Conservation (phyloP, 2,329 filamentous ascomycete species). For the Pseudomassariella vexata region DNA sequence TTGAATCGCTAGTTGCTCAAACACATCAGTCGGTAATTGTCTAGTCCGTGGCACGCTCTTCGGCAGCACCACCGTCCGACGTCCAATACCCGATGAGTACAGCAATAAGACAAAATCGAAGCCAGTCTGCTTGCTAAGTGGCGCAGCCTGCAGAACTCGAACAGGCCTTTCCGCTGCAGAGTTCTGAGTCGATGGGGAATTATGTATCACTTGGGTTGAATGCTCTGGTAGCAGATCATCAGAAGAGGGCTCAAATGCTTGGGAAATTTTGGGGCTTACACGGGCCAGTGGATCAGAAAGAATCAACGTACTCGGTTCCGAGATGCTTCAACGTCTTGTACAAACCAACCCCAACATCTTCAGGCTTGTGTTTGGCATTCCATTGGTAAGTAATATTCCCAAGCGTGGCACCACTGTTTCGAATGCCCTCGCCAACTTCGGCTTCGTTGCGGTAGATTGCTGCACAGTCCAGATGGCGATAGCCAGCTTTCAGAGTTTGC, state of each 20-base stretch:
- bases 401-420: conserved; percentile 30
- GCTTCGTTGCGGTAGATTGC: conserved; percentile 39
- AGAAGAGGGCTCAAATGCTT: conserved; percentile 16
- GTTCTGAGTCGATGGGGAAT: conserved; percentile 45
- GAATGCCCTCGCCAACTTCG: conserved; percentile 36
- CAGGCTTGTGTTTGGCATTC: conserved; percentile 47
- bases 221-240: conserved; percentile 33
- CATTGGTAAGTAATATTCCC: conserved; percentile 50
- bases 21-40: too few relatives aligned
- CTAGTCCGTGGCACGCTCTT: conserved; percentile 38
- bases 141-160: conserved; percentile 55
- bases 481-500: conserved; percentile 37
- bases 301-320: conserved; percentile 47
- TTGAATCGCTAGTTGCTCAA: too few relatives aligned
- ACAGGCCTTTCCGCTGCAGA: conserved; percentile 53
- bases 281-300: conserved; percentile 45
- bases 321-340: conserved; percentile 43
- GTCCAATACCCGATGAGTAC: conserved; percentile 38
- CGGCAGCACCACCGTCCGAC: conserved; percentile 36
- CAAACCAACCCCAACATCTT: conserved; percentile 42
- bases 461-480: conserved; percentile 43
- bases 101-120: conserved; percentile 35
- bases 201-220: conserved; percentile 45
- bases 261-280: conserved; percentile 13
- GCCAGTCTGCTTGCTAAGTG: conserved; percentile 37